Percentiles rank a stretch among this genome's conserved stretches.
These are phyloP conservation scores for Gnetum montanum DNA, from an alignment of 75 land plant genomes.

Conservation along the genomic window DNA sequence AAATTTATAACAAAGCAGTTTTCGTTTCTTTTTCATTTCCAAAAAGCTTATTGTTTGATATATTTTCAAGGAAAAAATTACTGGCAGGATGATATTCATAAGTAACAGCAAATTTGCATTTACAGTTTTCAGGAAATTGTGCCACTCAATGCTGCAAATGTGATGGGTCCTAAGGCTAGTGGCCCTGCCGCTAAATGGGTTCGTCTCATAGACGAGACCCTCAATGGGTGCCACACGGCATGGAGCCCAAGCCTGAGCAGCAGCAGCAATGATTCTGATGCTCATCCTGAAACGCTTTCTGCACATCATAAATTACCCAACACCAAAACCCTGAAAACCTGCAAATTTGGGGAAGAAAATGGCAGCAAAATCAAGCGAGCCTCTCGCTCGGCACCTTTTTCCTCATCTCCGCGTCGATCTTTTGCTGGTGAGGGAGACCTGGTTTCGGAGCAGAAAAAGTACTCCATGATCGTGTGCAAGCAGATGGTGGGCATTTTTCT, in stretches of 20 bases:
- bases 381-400: slow-evolving; percentile 18
- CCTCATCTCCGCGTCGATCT: slow-evolving; percentile 30
- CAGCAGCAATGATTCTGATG: background rate
- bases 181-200: slow-evolving; percentile 84
- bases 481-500: slow-evolving; percentile 98
- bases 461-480: slow-evolving; percentile 74
- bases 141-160: slow-evolving; percentile 88
- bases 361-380: slow-evolving; percentile 37
- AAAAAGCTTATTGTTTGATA: background rate
- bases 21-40: background rate
- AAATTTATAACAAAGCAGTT: too few species aligned
- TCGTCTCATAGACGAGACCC: slow-evolving; percentile 48
- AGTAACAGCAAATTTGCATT: too few species aligned
- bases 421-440: slow-evolving; percentile 50
- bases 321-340: too few species aligned
- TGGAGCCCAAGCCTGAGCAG: background rate
- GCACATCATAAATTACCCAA: too few species aligned
- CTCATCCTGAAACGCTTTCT: background rate
- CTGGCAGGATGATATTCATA: too few species aligned
- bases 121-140: slow-evolving; percentile 95
- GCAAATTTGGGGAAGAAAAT: background rate
- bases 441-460: slow-evolving; percentile 24
- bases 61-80: too few species aligned
- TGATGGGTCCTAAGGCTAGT: slow-evolving; percentile 75
- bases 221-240: slow-evolving; percentile 43